Percentiles rank a stretch among this genome's conserved stretches.
These are phyloP conservation scores for Phytophthora ramorum DNA, from an alignment of 352 stramenopile genomes.

Conservation along the genomic window DNA sequence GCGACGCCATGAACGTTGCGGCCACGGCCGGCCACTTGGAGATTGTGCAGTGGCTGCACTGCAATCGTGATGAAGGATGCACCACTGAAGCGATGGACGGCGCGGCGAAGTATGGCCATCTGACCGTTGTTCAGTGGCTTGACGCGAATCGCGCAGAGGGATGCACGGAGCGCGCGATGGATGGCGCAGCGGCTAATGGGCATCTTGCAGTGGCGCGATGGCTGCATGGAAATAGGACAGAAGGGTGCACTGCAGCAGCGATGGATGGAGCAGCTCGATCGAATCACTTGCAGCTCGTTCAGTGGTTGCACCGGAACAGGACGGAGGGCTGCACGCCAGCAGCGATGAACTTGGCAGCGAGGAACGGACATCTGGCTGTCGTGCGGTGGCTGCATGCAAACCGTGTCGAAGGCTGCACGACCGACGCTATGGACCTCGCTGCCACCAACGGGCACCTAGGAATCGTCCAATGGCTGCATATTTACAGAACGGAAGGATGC, in stretches of 20 bases:
- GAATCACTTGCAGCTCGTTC: conserved; percentile 20
- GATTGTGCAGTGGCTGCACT: conserved; percentile 30
- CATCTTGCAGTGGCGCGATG: conserved; percentile 22
- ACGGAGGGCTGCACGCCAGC: conserved; percentile 18
- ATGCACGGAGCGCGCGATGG: conserved; percentile 34
- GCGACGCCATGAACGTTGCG: conserved; percentile 31
- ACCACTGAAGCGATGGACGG: conserved; percentile 29
- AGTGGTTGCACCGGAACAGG: conserved; percentile 23
- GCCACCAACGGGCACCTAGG: conserved; percentile 44
- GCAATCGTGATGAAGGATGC: conserved; percentile 24
- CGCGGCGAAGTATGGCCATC: conserved; percentile 29
- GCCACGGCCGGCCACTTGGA: conserved; percentile 26
- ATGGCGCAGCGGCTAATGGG: conserved; percentile 34
- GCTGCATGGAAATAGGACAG: conserved; percentile 20
- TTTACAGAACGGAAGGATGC: conserved; percentile 29
- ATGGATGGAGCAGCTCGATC: conserved; percentile 31
- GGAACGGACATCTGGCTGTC: conserved; percentile 24
- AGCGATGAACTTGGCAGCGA: conserved; percentile 34
- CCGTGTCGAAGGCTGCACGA: conserved; percentile 24
- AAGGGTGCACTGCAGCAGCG: conserved; percentile 29
- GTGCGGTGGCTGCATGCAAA: conserved; percentile 28
- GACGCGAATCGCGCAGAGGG: conserved; percentile 30
- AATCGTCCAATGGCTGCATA: conserved; percentile 57
- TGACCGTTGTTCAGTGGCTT: conserved; percentile 28
- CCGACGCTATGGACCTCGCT: conserved; percentile 31